Evolutionary conservation across 768 basidiomycete species (phyloP), one percentile per base, ranked within the genome.

Genomic region (Collybia sordida): DNA sequence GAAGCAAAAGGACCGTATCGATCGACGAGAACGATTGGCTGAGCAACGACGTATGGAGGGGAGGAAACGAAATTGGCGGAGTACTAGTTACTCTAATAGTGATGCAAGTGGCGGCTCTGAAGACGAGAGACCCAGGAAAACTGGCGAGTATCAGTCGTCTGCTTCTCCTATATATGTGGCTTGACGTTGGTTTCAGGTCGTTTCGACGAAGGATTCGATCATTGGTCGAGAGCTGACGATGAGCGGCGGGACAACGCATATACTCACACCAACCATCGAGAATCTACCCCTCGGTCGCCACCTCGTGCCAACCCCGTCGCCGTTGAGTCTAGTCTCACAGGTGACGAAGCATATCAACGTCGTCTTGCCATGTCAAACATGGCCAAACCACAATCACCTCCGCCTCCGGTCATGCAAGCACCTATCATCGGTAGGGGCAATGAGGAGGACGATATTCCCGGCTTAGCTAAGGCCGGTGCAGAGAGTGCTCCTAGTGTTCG

Each of bases 291-390:
- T 3, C 11, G 9, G 5, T 14, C 31, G 9, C 28, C 68, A 17
- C 60, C 64, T 4, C 58, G 15, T 59, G 62, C 40, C 51, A 66
- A 77, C 15, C 68, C 77, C 17, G 67, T 69, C 3, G 61, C 67
- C 1, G 65, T 78, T 0, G 76, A 80, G 23, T 65, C 67, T 27
- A 69, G 65, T 31, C 68, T 85, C 55, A 82, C 82, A 2, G 89
- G 88, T n/a, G 90, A 92, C 42, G 90, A 90, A 60, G 88, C 85
- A 1, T 91, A 82, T 60, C 83, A 84, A 56, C 82, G 85, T 36
- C 82, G 89, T 11, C 70, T 89, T 9, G 86, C 85, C n/a, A 72
- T 91, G 77, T 83, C 83, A 7, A 31, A 31, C 14, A 14, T 12
- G 31, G 51, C 62, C n/a, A 68, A 66, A 14, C 56, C 55, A 14